These are phyloP conservation scores for Fusarium nelsonii DNA, from an alignment of 2,329 filamentous ascomycete genomes.

Conservation along the genomic window DNA sequence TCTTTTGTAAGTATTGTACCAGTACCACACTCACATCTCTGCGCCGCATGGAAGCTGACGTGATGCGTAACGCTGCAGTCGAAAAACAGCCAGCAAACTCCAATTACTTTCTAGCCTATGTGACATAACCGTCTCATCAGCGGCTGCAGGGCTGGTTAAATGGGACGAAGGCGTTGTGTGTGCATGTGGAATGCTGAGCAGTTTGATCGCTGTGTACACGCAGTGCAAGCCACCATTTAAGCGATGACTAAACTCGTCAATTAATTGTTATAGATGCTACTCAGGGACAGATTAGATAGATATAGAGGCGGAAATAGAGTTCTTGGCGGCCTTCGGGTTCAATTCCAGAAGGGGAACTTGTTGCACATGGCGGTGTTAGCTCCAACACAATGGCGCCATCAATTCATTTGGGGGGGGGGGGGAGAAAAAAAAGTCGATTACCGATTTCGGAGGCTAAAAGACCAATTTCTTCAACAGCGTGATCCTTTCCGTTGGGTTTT, in stretches of 20 bases:
- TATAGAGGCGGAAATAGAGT: conserved; percentile 7
- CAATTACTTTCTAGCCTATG: conserved; percentile 8
- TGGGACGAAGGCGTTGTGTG: conserved; percentile 24
- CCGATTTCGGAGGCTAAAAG: conserved; percentile 5
- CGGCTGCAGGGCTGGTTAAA: conserved; percentile 14
- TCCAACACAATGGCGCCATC: conserved; percentile 10
- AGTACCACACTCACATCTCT: neutral
- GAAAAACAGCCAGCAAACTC: conserved; percentile 6
- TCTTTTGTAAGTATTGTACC: conserved; percentile 11
- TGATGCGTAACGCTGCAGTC: conserved; percentile 6
- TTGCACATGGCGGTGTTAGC: conserved; percentile 2
- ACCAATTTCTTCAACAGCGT: neutral
- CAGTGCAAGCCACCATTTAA: neutral
- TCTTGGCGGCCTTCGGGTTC: conserved; percentile 3
- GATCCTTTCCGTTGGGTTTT: neutral
- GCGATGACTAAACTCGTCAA: conserved; percentile 4
- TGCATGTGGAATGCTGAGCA: conserved; percentile 18
- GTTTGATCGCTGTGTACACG: conserved; percentile 13
- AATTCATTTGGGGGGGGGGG: too few species aligned
- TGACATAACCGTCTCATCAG: conserved; percentile 26
- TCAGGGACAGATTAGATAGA: neutral
- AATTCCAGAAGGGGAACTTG: conserved; percentile 26
- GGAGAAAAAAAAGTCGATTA: conserved; percentile 4
- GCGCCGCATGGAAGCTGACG: conserved; percentile 11
- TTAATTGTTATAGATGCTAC: neutral